Base-by-base conservation (phyloP, 2,329 filamentous ascomycete genomes). In the Sporothrix euskadiensis region DNA sequence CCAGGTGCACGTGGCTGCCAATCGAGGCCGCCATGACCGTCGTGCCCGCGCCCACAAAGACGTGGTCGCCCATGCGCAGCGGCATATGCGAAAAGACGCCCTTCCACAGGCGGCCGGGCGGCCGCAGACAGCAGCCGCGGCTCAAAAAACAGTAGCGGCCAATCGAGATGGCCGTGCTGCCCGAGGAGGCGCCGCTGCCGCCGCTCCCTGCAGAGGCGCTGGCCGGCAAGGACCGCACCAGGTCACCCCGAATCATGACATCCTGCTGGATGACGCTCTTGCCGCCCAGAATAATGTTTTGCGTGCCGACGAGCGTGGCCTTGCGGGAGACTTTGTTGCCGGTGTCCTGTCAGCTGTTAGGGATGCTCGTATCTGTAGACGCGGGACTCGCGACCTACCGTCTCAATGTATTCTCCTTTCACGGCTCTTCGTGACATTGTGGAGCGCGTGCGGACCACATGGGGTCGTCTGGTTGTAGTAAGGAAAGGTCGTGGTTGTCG, bases 321-420 rank as follows among this genome's bases (percentile, higher is more conserved):
- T 94, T 94, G 77, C 96, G 93, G 54, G 94, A 95, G 79, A 99
- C 96, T 85, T 98, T 98, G 88, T 99, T 99, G 77, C 96, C 96
- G 2, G 94, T 97, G 83, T 98, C 95, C 94, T 97, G 5, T 32
- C 35, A 19, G 56, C 54, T n/a, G 56, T 63, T 32, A 44, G 54
- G 6, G 16, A 61, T 39, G 19, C 1, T 12, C 8, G 3, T 5
- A 35, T 35, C 35, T 35, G 35, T 1, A 35, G 35, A 35, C 35
- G 35, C 8, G 35, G 44, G 32, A n/a, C 12, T 5, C 22, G 10
- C 14, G 8, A 56, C 88, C 79, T 87, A 97, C 94, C 71, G 96
- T 99, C 83, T 98, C 95, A 76, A 99, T 98, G 81, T 98, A 98
- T 83, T 98, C 94, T 83, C 93, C 93, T 83, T 94, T 97, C 10